phyloP scores from a whole-genome alignment of 176 grass and related monocot genomes.

The Eragrostis nindensis region DNA sequence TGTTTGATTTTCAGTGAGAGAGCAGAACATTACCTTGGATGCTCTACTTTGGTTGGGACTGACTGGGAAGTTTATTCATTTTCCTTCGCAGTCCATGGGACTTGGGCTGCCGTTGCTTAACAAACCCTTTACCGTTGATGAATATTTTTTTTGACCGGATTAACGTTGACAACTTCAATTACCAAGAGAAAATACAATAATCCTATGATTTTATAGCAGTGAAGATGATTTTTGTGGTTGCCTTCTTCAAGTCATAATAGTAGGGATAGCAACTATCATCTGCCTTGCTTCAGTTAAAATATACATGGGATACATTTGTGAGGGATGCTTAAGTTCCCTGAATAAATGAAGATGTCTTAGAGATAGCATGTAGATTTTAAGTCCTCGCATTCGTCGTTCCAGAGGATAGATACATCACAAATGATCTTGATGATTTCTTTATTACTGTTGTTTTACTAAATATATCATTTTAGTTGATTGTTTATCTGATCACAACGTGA shows the following conservation, averaged over 20 bases:
- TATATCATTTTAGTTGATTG: background rate
- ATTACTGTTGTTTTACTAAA: slow-evolving; percentile 1
- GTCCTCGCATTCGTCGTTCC: background rate
- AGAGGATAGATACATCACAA: background rate
- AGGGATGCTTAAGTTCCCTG: slow-evolving; percentile 1
- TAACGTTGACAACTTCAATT: slow-evolving; percentile 23
- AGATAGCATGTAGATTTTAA: slow-evolving; percentile 16
- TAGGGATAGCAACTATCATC: background rate
- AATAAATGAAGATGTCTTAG: slow-evolving; percentile 25
- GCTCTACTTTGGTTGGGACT: background rate
- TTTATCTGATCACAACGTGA: background rate
- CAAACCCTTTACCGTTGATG: background rate
- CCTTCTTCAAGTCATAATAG: slow-evolving; percentile 3
- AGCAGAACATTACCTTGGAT: background rate
- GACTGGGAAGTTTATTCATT: background rate
- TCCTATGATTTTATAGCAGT: slow-evolving; percentile 1
- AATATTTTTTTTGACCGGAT: background rate
- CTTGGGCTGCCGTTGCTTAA: background rate
- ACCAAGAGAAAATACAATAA: background rate
- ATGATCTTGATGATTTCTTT: background rate
- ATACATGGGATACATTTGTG: background rate
- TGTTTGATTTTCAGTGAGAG: background rate
- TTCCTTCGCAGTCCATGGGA: background rate
- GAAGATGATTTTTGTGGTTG: background rate
- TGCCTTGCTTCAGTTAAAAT: background rate